A percentile compares a stretch with the other conserved stretches of the same genome.
phyloP scores from a whole-genome alignment of 2,329 filamentous ascomycete species.

The Scolecobasidium constrictum region DNA sequence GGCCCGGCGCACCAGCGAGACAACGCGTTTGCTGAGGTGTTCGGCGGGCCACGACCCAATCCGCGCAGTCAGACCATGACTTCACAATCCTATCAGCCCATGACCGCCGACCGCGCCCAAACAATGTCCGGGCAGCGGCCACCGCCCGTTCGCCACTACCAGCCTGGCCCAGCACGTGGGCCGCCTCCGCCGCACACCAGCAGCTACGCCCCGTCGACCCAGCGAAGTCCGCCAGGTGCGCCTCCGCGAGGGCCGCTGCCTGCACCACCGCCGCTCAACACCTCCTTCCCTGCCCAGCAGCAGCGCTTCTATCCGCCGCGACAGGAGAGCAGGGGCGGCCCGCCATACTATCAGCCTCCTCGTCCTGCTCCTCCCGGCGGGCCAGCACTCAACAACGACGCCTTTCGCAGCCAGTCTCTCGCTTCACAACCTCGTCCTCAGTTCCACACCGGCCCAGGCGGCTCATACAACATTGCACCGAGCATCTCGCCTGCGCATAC shows the following conservation, averaged over 20 bases:
- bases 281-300: slow-evolving; percentile 20
- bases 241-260: not conserved
- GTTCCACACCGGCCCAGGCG: slow-evolving; percentile 44
- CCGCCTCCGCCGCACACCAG: slow-evolving; percentile 16
- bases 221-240: not conserved
- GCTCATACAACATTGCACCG: slow-evolving; percentile 36
- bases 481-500: slow-evolving; percentile 56
- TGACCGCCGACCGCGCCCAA: slow-evolving; percentile 53
- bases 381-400: slow-evolving; percentile 71
- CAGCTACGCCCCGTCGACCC: not conserved
- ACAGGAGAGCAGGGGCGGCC: slow-evolving; percentile 40
- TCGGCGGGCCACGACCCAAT: slow-evolving; percentile 67
- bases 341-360: slow-evolving; percentile 39
- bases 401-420: slow-evolving; percentile 87
- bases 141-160: slow-evolving; percentile 14
- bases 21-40: slow-evolving; percentile 93
- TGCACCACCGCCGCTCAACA: slow-evolving; percentile 4
- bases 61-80: slow-evolving; percentile 95
- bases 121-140: slow-evolving; percentile 40
- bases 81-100: slow-evolving; percentile 54
- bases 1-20: slow-evolving; percentile 61
- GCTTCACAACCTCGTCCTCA: slow-evolving; percentile 64
- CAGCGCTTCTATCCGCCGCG: slow-evolving; percentile 59
- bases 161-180: not conserved
- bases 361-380: slow-evolving; percentile 25